These are phyloP conservation scores for Eragrostis curvula DNA, from an alignment of 176 grass and related monocot species.

Conservation along the genomic window DNA sequence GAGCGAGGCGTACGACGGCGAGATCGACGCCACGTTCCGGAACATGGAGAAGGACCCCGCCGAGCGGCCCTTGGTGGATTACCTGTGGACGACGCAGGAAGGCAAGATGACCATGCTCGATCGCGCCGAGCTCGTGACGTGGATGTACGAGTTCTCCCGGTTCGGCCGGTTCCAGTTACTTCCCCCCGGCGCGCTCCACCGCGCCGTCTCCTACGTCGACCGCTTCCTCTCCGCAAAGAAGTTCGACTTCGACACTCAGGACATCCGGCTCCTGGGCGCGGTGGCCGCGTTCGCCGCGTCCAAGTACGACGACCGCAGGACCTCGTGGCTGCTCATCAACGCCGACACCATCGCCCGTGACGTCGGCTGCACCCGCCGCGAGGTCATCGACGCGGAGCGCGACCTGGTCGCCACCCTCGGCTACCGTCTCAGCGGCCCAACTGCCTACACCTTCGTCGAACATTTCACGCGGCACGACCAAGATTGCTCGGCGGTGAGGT, in stretches of 20 bases:
- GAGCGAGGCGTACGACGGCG: not conserved
- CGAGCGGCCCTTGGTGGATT: not conserved
- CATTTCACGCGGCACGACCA: too few species aligned
- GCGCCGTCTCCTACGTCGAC: not conserved
- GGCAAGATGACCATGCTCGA: not conserved
- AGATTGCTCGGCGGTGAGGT: too few species aligned
- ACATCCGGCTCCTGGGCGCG: not conserved
- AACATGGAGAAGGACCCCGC: not conserved
- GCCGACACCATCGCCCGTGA: too few species aligned
- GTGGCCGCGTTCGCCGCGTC: not conserved
- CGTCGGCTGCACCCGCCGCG: too few species aligned
- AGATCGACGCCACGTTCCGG: not conserved
- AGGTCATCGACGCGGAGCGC: too few species aligned
- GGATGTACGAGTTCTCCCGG: not conserved
- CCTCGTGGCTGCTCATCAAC: too few species aligned
- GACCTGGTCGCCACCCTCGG: too few species aligned
- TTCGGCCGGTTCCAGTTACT: not conserved
- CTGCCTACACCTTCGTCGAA: too few species aligned
- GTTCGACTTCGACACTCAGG: too few species aligned
- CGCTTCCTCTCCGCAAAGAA: not conserved
- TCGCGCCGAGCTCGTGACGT: not conserved
- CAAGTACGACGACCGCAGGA: too few species aligned
- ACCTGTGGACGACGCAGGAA: not conserved
- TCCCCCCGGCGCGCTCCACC: conserved; percentile 19
- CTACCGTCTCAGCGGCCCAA: too few species aligned